phyloP scores from a whole-genome alignment of 345 rosid genomes.

The Citrus reticulata region DNA sequence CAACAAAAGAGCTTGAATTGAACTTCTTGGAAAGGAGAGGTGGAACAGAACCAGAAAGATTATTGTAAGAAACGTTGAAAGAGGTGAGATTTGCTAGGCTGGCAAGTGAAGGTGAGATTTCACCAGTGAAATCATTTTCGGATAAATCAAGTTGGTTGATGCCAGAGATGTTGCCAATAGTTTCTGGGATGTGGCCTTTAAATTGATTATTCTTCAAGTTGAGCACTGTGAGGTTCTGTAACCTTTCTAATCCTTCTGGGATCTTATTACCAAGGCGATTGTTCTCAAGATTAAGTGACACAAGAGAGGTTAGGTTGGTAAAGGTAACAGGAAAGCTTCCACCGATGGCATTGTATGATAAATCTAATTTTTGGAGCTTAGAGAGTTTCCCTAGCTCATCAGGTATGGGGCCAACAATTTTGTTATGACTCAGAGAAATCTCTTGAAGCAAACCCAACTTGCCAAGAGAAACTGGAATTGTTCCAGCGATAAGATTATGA shows the following conservation, averaged over 20 bases:
- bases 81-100: constrained; percentile 54
- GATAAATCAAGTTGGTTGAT: constrained; percentile 60
- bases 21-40: constrained; percentile 55
- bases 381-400: constrained; percentile 44
- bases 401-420: constrained; percentile 55
- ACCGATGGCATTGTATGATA: constrained; percentile 67
- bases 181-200: constrained; percentile 55
- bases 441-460: constrained; percentile 49
- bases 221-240: constrained; percentile 57
- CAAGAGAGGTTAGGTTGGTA: constrained; percentile 53
- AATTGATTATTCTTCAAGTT: constrained; percentile 59
- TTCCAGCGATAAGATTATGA: constrained; percentile 55
- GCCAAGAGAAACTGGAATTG: constrained; percentile 47
- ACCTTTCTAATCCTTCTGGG: constrained; percentile 45
- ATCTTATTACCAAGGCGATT: constrained; percentile 46
- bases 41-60: constrained; percentile 85
- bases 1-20: constrained; percentile 81
- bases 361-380: constrained; percentile 53
- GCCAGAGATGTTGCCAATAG: constrained; percentile 52
- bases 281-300: constrained; percentile 46
- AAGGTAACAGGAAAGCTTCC: constrained; percentile 67
- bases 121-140: constrained; percentile 63
- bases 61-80: constrained; percentile 85
- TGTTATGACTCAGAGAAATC: constrained; percentile 58
- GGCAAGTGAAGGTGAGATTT: constrained; percentile 58